These are phyloP conservation scores for Symmetrospora coprosmae DNA, from an alignment of 768 basidiomycete genomes.

Conservation along the genomic window DNA sequence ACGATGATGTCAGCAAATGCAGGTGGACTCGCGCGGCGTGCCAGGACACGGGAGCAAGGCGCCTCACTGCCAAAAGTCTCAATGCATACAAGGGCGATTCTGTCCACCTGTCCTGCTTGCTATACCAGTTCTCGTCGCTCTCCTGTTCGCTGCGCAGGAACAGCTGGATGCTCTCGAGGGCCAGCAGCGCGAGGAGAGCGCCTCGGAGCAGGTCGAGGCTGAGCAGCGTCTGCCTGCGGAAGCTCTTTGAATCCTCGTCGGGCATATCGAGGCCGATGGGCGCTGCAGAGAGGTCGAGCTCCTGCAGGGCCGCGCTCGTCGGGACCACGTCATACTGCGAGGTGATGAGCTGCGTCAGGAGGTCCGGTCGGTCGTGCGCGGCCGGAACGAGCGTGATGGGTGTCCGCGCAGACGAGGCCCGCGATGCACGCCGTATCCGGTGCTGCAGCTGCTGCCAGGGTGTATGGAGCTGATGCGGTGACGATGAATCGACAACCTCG, in stretches of 20 bases:
- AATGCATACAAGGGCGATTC: constrained; percentile 16
- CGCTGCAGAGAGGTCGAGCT: not conserved
- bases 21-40: not conserved
- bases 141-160: constrained; percentile 11
- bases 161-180: constrained; percentile 16
- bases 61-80: constrained; percentile 1
- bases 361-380: not conserved
- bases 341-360: not conserved
- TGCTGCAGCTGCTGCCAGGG: too few species aligned
- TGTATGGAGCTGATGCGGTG: too few species aligned
- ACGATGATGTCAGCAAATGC: not conserved
- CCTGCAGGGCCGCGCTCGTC: not conserved
- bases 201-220: constrained; percentile 10
- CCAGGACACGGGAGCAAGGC: not conserved
- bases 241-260: constrained; percentile 5
- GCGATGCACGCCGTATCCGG: not conserved
- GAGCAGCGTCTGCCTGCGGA: constrained; percentile 10
- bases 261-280: constrained; percentile 1
- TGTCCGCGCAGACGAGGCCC: constrained; percentile 10
- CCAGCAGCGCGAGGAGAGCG: constrained; percentile 1
- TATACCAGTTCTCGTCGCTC: constrained; percentile 20
- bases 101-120: constrained; percentile 13
- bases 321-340: constrained; percentile 3
- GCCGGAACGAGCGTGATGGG: not conserved
- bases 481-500: too few species aligned